A percentile compares a stretch with the other conserved stretches of the same genome.
phyloP scores from a whole-genome alignment of 75 land plant genomes.

The Chamaecyparis obtusa region DNA sequence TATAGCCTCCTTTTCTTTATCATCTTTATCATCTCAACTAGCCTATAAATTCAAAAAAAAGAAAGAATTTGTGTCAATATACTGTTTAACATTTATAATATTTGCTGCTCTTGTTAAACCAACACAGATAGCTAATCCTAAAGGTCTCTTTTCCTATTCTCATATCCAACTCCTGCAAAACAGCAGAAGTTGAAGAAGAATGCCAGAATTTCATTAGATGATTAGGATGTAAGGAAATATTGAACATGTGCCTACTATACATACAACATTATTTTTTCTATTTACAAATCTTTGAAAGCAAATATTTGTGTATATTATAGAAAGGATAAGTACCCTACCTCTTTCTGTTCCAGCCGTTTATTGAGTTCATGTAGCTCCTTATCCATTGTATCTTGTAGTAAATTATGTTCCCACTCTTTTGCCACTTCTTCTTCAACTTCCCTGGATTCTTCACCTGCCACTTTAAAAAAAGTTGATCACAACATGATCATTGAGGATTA shows the following conservation, averaged over 20 bases:
- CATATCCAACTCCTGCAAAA: background rate
- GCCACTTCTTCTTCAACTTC: slow-evolving; percentile 75
- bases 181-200: slow-evolving; percentile 6
- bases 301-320: background rate
- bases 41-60: background rate
- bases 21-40: background rate
- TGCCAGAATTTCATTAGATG: background rate
- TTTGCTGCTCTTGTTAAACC: background rate
- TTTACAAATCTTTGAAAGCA: background rate
- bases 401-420: slow-evolving; percentile 90
- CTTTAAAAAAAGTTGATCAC: background rate
- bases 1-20: background rate
- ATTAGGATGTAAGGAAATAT: background rate
- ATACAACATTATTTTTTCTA: background rate
- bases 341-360: slow-evolving; percentile 85
- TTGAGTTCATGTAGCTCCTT: slow-evolving; percentile 88
- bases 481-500: background rate
- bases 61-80: background rate
- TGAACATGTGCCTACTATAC: background rate
- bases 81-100: background rate
- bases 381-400: slow-evolving; percentile 78
- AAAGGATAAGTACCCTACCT: slow-evolving; percentile 43
- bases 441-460: slow-evolving; percentile 48
- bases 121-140: background rate
- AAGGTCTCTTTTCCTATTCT: slow-evolving; percentile 1